Evolutionary conservation across 768 basidiomycete genomes (phyloP).

Genomic region (Strobilomyces echinocephalus): DNA sequence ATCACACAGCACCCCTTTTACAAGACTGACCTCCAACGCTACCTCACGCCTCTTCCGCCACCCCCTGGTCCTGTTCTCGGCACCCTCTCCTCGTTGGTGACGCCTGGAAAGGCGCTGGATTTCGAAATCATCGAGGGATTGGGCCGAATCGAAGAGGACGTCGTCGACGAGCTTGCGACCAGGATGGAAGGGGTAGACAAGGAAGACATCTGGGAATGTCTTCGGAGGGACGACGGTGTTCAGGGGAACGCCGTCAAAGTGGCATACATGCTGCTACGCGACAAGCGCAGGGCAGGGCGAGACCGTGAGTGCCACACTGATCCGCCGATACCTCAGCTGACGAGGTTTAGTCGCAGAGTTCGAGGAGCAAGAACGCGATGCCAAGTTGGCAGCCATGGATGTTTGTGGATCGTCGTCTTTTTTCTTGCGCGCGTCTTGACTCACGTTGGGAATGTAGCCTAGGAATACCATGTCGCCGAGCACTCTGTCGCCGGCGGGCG

Average conservation of each 20-base stretch:
- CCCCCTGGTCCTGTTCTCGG: slow-evolving; percentile 74
- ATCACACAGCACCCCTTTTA: slow-evolving; percentile 92
- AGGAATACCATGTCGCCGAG: slow-evolving; percentile 64
- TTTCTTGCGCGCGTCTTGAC: background rate
- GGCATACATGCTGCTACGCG: slow-evolving; percentile 88
- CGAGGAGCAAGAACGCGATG: slow-evolving; percentile 84
- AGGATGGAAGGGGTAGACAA: slow-evolving; percentile 71
- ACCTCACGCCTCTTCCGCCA: slow-evolving; percentile 79
- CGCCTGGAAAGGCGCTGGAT: slow-evolving; percentile 61
- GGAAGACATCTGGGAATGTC: slow-evolving; percentile 84
- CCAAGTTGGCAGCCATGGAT: slow-evolving; percentile 73
- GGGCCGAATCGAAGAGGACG: slow-evolving; percentile 87
- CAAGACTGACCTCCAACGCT: slow-evolving; percentile 76
- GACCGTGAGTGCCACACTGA: slow-evolving; percentile 57
- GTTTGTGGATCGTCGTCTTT: slow-evolving; percentile 43
- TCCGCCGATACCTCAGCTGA: slow-evolving; percentile 9
- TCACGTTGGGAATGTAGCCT: slow-evolving; percentile 41
- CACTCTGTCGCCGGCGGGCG: slow-evolving; percentile 59
- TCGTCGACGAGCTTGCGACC: slow-evolving; percentile 75
- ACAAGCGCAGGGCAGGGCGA: slow-evolving; percentile 78
- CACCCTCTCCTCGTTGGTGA: slow-evolving; percentile 66
- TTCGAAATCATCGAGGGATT: slow-evolving; percentile 89
- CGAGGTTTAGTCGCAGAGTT: slow-evolving; percentile 57
- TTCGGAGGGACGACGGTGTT: slow-evolving; percentile 77
- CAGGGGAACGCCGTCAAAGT: slow-evolving; percentile 94